phyloP scores from a whole-genome alignment of 768 basidiomycete genomes.

The Xerocomellus chrysenteron region DNA sequence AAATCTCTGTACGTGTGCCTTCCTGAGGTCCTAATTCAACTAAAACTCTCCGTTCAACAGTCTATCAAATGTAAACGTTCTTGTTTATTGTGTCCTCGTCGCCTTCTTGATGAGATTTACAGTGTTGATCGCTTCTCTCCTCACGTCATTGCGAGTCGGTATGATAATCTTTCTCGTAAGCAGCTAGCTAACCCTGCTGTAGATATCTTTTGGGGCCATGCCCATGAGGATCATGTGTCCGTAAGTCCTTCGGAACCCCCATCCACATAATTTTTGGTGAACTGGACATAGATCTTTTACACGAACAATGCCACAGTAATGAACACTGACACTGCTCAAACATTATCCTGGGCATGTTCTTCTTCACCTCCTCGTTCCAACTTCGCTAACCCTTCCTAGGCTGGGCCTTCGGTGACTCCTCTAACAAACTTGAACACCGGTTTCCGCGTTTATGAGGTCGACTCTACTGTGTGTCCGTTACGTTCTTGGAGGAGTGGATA shows the following conservation, averaged over 20 bases:
- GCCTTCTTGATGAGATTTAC: neutral
- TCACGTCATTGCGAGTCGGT: slow-evolving; percentile 72
- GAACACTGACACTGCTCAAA: slow-evolving; percentile 53
- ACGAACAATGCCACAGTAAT: slow-evolving; percentile 66
- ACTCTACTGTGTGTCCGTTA: slow-evolving; percentile 49
- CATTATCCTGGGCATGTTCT: slow-evolving; percentile 48
- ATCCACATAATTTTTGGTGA: neutral
- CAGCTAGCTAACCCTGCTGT: slow-evolving; percentile 10
- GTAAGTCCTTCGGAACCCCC: slow-evolving; percentile 34
- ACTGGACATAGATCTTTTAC: slow-evolving; percentile 57
- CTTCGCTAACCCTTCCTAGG: slow-evolving; percentile 38
- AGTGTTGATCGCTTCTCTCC: slow-evolving; percentile 79
- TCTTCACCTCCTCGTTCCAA: slow-evolving; percentile 3
- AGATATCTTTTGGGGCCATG: slow-evolving; percentile 80
- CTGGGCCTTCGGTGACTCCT: slow-evolving; percentile 69
- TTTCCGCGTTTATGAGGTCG: slow-evolving; percentile 51
- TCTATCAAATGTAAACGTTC: slow-evolving; percentile 46
- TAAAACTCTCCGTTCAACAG: slow-evolving; percentile 22
- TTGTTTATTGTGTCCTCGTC: neutral
- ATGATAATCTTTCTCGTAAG: neutral
- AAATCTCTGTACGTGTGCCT: slow-evolving; percentile 56
- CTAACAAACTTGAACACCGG: slow-evolving; percentile 72
- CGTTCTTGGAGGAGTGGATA: neutral
- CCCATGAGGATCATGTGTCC: slow-evolving; percentile 70
- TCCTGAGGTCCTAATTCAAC: neutral